Base-by-base conservation (phyloP, 2,329 filamentous ascomycete species). In the Colletotrichum orbiculare region DNA sequence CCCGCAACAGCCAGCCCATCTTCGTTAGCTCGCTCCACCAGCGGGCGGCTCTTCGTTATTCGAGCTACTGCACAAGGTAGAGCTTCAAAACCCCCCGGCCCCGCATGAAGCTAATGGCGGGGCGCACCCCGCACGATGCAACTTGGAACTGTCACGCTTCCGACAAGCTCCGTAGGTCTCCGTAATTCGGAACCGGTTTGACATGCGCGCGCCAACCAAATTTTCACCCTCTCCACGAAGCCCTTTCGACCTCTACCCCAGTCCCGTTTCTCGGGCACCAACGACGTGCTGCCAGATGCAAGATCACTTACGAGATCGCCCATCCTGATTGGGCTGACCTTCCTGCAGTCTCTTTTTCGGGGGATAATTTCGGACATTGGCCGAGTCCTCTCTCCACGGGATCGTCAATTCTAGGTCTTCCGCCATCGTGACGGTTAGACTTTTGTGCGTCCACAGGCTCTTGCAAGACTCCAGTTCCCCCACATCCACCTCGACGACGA, bases 161-260 rank as follows among this genome's bases (percentile, higher is more conserved):
- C 63, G 63, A 66, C 52, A 62, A 60, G 55, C 61, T 66, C 58
- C 62, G 62, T 62, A 38, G 35, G 57, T 56, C 57, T 65, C 62
- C 62, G 62, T 53, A 53, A 17, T 42, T 65, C 62, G 58, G 62
- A 56, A 56, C 46, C 41, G 35, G 37, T 52, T 45, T 37, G 35
- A 47, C 50, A 61, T 49, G 52, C 53, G 41, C 61, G 50, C 57
- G 62, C 46, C 62, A 61, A 52, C 47, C 42, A 43, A 11, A 15
- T 56, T 56, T 38, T 56, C 39, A 37, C 50, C 34, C 37, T 33
- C 54, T 57, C 54, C 54, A 43, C 55, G 33, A n/a, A 38, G 48
- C 52, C 43, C 48, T 54, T 25, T 25, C 25, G 25, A 25, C 25
- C 4, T 38, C 49, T 55, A 57, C 42, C 58, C 58, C 63, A 13